phyloP scores from a whole-genome alignment of 2,329 filamentous ascomycete genomes.

The Verticillium longisporum region DNA sequence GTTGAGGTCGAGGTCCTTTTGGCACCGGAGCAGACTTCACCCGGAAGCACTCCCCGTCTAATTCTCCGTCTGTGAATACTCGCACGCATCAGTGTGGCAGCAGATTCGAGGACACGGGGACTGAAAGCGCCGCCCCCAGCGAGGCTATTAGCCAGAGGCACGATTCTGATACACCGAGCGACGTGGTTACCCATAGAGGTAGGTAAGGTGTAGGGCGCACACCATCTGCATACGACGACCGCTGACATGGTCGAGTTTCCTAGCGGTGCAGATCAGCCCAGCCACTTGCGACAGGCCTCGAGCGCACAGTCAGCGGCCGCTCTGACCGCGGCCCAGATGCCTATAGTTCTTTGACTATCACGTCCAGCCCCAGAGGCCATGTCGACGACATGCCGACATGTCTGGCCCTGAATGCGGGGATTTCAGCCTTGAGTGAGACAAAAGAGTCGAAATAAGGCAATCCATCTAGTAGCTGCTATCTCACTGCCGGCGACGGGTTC shows the following conservation, averaged over 20 bases:
- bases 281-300: neutral
- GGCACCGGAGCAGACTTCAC: neutral
- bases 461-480: conserved; percentile 31
- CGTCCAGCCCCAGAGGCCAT: conserved; percentile 31
- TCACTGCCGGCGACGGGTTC: conserved; percentile 36
- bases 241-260: conserved; percentile 22
- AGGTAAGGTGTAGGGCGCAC: conserved; percentile 28
- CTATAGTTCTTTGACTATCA: conserved; percentile 28
- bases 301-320: conserved; percentile 31
- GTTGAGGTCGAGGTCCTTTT: conserved; percentile 3
- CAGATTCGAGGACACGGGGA: conserved; percentile 16
- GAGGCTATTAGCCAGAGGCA: too few species aligned
- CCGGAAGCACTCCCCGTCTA: too few species aligned
- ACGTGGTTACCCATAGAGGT: too few species aligned
- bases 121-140: too few species aligned
- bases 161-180: too few species aligned
- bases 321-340: conserved; percentile 35
- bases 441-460: conserved; percentile 37
- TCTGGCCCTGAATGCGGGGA: conserved; percentile 34
- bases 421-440: conserved; percentile 29
- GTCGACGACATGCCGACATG: conserved; percentile 36
- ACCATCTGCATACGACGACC: conserved; percentile 35
- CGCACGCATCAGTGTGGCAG: conserved; percentile 17
- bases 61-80: too few species aligned
- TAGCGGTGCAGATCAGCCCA: neutral